Evolutionary conservation across 2,329 filamentous ascomycete genomes (phyloP).

Genomic region (Aspergillus calidoustus): DNA sequence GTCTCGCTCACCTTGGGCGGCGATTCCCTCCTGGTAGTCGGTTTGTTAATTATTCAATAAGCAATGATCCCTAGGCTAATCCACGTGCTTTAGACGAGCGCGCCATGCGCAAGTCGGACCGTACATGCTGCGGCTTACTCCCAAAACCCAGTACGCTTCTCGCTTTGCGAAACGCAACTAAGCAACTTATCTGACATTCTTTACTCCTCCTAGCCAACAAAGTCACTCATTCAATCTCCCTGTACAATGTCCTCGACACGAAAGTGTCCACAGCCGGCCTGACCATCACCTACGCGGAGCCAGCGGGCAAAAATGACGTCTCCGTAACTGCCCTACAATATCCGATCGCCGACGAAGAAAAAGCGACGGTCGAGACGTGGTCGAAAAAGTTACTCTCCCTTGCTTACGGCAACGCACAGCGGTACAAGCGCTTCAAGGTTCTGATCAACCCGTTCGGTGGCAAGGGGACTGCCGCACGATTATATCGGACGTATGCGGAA

Average conservation of each 20-base stretch:
- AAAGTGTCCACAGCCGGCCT: slow-evolving; percentile 65
- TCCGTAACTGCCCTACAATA: slow-evolving; percentile 67
- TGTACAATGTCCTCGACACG: slow-evolving; percentile 85
- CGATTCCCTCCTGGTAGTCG: slow-evolving; percentile 64
- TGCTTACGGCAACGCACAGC: slow-evolving; percentile 72
- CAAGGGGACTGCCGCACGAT: slow-evolving; percentile 73
- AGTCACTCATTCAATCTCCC: slow-evolving; percentile 66
- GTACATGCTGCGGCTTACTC: slow-evolving; percentile 60
- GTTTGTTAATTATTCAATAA: slow-evolving; percentile 43
- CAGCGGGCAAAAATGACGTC: slow-evolving; percentile 63
- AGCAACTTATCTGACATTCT: slow-evolving; percentile 10
- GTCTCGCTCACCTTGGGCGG: slow-evolving; percentile 64
- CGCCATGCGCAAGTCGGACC: slow-evolving; percentile 52
- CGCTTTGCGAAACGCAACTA: slow-evolving; percentile 5
- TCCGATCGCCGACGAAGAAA: slow-evolving; percentile 57
- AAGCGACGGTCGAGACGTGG: slow-evolving; percentile 63
- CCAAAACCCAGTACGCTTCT: slow-evolving; percentile 53
- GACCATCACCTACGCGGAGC: slow-evolving; percentile 73
- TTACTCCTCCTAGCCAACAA: slow-evolving; percentile 45
- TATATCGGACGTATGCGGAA: slow-evolving; percentile 75
- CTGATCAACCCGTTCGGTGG: slow-evolving; percentile 91
- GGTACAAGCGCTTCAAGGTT: slow-evolving; percentile 79
- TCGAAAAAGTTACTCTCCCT: slow-evolving; percentile 66
- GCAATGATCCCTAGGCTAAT: slow-evolving; percentile 5
- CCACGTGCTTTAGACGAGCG: slow-evolving; percentile 55